These are phyloP conservation scores for Mikania micrantha DNA, from an alignment of 129 eudicot species.

Conservation along the genomic window DNA sequence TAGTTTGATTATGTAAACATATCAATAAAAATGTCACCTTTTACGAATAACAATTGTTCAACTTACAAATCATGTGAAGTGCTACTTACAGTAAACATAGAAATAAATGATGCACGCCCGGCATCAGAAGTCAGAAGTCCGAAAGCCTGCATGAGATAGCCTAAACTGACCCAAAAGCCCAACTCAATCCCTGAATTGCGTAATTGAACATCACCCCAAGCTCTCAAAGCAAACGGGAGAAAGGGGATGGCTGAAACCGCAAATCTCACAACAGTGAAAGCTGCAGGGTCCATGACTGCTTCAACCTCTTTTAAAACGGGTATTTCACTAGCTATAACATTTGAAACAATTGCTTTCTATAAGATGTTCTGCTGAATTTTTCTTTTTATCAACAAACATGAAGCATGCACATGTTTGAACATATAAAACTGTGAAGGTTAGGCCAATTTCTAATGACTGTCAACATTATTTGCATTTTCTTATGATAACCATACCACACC, in stretches of 20 bases:
- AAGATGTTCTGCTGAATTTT: slow-evolving; percentile 4
- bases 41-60: background rate
- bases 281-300: slow-evolving; percentile 76
- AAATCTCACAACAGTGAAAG: slow-evolving; percentile 76
- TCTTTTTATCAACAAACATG: background rate
- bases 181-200: slow-evolving; percentile 79
- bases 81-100: slow-evolving; percentile 81
- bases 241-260: slow-evolving; percentile 67
- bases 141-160: slow-evolving; percentile 80
- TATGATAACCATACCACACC: background rate
- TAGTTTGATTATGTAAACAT: slow-evolving; percentile 22
- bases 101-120: slow-evolving; percentile 79
- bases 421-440: background rate
- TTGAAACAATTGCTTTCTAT: background rate
- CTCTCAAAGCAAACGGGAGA: slow-evolving; percentile 63
- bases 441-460: background rate
- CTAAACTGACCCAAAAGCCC: slow-evolving; percentile 91
- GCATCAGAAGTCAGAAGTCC: slow-evolving; percentile 88
- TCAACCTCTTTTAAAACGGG: slow-evolving; percentile 85
- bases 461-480: background rate
- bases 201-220: slow-evolving; percentile 48
- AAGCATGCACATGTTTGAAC: background rate
- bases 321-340: slow-evolving; percentile 70
- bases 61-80: background rate
- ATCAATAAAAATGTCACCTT: slow-evolving; percentile 3